Percentiles rank a stretch among this genome's conserved stretches.
phyloP scores from a whole-genome alignment of 2,329 filamentous ascomycete genomes.

The Pyricularia grisea region DNA sequence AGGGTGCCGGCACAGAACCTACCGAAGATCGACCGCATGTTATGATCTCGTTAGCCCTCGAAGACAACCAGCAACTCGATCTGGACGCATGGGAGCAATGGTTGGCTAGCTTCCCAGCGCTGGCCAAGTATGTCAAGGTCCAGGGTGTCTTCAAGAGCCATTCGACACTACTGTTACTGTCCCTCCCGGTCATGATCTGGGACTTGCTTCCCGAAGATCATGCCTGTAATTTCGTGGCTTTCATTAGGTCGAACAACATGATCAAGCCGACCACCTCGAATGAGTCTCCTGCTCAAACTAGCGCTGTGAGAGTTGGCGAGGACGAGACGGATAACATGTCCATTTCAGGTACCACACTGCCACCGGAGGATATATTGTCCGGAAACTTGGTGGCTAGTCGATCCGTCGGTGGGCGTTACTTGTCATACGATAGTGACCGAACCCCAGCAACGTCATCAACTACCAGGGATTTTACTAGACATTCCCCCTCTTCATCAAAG shows the following conservation, averaged over 20 bases:
- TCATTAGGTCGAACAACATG: constrained; percentile 49
- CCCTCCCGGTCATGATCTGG: constrained; percentile 51
- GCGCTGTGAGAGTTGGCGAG: neutral
- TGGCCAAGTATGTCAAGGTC: constrained; percentile 51
- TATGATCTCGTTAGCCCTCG: constrained; percentile 50
- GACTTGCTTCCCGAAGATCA: constrained; percentile 47
- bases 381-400: neutral
- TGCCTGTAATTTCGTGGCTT: constrained; percentile 48
- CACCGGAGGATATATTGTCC: neutral
- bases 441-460: neutral
- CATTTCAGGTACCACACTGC: constrained; percentile 18
- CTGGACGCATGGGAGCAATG: constrained; percentile 51
- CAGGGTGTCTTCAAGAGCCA: constrained; percentile 54
- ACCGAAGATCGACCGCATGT: constrained; percentile 49
- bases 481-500: neutral
- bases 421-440: neutral
- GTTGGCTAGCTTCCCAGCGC: constrained; percentile 43
- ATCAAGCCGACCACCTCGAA: constrained; percentile 21
- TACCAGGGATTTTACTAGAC: neutral
- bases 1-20: constrained; percentile 26
- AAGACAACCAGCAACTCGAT: constrained; percentile 46
- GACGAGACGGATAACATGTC: constrained; percentile 11
- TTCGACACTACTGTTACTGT: constrained; percentile 47
- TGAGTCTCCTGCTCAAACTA: constrained; percentile 1
- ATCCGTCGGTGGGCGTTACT: neutral